phyloP scores from a whole-genome alignment of 306 rosid species.

The Citrullus mucosospermus region DNA sequence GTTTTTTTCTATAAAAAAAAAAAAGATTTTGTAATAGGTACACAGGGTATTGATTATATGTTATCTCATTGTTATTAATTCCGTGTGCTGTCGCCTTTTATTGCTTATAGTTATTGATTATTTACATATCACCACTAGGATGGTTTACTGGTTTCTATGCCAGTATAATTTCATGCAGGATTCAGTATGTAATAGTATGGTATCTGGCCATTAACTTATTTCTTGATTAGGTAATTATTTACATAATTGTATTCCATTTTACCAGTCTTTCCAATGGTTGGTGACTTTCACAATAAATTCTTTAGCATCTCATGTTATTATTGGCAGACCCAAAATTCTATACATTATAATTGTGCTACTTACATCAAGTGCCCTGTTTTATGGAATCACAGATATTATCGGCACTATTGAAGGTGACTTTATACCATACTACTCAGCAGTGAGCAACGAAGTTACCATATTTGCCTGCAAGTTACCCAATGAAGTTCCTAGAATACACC shows the following conservation, averaged over 20 bases:
- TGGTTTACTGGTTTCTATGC: background rate
- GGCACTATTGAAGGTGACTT: slow-evolving; percentile 8
- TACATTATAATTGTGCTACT: background rate
- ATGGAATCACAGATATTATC: background rate
- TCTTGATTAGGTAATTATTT: background rate
- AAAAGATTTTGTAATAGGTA: background rate
- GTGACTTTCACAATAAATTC: background rate
- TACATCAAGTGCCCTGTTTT: background rate
- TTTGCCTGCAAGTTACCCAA: slow-evolving; percentile 10
- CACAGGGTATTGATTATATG: background rate
- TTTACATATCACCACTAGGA: background rate
- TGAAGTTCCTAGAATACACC: slow-evolving; percentile 84
- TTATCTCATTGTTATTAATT: background rate
- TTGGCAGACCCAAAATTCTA: background rate
- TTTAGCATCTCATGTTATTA: background rate
- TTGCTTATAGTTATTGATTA: background rate
- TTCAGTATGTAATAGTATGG: background rate
- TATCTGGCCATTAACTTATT: background rate
- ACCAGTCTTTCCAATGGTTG: background rate
- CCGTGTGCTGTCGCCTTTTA: background rate
- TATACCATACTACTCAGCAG: background rate
- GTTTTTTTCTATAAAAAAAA: too few species aligned
- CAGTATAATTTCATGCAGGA: background rate
- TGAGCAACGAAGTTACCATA: background rate
- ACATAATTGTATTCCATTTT: background rate